Base-by-base conservation (phyloP, 768 basidiomycete species). In the Arthromyces matolae region DNA sequence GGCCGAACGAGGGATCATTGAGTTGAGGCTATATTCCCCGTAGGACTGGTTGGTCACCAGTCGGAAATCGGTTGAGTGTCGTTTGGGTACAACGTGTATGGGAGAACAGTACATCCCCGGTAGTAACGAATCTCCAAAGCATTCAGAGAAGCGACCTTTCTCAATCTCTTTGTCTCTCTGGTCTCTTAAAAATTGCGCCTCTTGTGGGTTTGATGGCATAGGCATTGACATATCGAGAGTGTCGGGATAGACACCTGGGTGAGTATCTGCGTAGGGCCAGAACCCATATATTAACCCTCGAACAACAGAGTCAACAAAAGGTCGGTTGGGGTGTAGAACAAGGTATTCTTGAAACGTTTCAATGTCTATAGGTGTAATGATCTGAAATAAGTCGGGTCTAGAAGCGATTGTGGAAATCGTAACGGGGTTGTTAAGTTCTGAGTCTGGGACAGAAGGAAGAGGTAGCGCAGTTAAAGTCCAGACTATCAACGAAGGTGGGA, bases 1-100 rank as follows among this genome's bases (percentile, higher is more conserved):
- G 8, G 37, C 27, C 0, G 42, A 20, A 0, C 42, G 47, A 1
- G 27, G 16, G 19, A 69, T 58, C 49, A 63, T 59, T 1, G 51
- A 43, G 3, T 47, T 32, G 12, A 32, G 31, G 16, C 12, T 12
- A 9, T 32, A 32, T 9, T 32, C 3, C 0, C 64, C 61, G 3
- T 60, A 62, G 24, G 63, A 67, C 0, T 76, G 69, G 39, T 78
- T 58, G 0, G 61, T 69, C 1, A 78, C 58, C 0, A 78, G 58
- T 0, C 65, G 52, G 1, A 71, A 42, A 7, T 72, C 67, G 9
- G 51, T 48, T 0, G 65, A 59, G 0, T 51, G 16, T 0, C 57
- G 50, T n/a, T 71, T 70, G 0, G 68, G 71, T 0, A 77, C 64
- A 0, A 63, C 63, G 16, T 66, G 59, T 0, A 73, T 50, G 0